Base-by-base conservation (phyloP, 441 rosid species). In the Pelargonium citronellum region DNA sequence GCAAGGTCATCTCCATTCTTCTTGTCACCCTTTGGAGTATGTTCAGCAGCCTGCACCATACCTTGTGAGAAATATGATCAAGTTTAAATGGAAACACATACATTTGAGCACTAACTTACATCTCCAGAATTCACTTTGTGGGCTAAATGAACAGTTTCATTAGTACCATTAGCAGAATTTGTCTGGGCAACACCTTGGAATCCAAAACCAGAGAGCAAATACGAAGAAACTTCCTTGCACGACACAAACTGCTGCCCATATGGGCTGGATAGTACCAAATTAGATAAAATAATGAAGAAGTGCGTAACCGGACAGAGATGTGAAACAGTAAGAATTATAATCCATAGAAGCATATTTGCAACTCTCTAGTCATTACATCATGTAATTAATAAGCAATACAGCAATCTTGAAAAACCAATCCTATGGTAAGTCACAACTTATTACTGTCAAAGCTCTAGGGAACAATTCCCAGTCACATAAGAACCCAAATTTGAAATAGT, bases 171-270 rank as follows among this genome's bases (percentile, higher is more conserved):
- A 12, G 64, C 20, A 6, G 61, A 49, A 66, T 22, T 41, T 51
- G 51, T 57, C 75, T 57, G 66, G 70, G 75, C 79, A 73, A 76
- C 75, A 70, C 49, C 83, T 72, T 9, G 74, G 51, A 71, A 65
- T 69, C 76, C 79, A 70, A 58, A 43, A 47, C 51, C 64, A 37
- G 79, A 75, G 61, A 73, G 81, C 75, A 87, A 73, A 72, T 78
- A 78, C 5, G 72, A 61, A 46, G 86, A 82, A 64, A 83, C 83
- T 76, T 80, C 87, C 75, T 83, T 80, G 89, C 82, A 83, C 74
- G 86, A 75, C 70, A 71, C 85, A 78, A 85, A 83, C 83, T 85
- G 83, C 64, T 70, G 80, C 70, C 86, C 86, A 43, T 75, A 73
- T 75, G 88, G 88, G 82, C 91, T 87, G 77, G 74, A 75, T 67